Base-by-base conservation (phyloP, 2,329 filamentous ascomycete species). In the Stenocarpella maydis region DNA sequence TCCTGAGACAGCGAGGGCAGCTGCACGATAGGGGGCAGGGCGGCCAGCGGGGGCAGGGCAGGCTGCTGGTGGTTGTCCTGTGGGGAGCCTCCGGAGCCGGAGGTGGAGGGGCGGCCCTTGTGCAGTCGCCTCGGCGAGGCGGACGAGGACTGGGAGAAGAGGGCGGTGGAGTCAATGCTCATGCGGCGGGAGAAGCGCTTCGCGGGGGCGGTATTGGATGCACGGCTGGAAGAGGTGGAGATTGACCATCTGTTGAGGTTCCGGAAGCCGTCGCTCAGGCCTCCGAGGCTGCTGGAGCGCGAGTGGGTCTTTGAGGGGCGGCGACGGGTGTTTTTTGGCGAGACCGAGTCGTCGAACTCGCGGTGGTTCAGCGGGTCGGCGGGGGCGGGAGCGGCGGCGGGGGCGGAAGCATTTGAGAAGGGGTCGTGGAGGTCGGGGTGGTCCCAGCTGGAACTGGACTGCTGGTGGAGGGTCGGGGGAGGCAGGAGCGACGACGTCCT, bases 171-270 rank as follows among this genome's bases (percentile, higher is more conserved):
- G 74, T 85, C 84, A 66, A 82, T 75, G 74, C 83, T 85, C 74
- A 83, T 78, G 68, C 81, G 83, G 61, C 81, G 80, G 47, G 80
- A 79, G 72, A 80, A 80, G 69, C 77, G 74, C 65, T 71, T 76
- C 53, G 76, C 77, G 24, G 77, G 75, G 68, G 77, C 77, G 55
- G 77, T 74, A 53, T 74, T 73, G 55, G 83, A 85, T 45, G 80
- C 78, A 72, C 79, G 82, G 70, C 82, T 87, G 50, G 85, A 87
- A 10, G 79, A 76, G 63, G 85, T 86, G 17, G 86, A 88, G 24
- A 81, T 78, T 50, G 85, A 87, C 85, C 85, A 86, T 74, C 85
- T 82, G 74, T 87, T 84, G 71, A 85, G 79, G 72, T 83, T 83
- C 75, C 82, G 83, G 49, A 84, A 80, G 53, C 80, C 78, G 68